Evolutionary conservation across 108 stramenopile genomes (phyloP).

Genomic region (Cyclotella atomus): DNA sequence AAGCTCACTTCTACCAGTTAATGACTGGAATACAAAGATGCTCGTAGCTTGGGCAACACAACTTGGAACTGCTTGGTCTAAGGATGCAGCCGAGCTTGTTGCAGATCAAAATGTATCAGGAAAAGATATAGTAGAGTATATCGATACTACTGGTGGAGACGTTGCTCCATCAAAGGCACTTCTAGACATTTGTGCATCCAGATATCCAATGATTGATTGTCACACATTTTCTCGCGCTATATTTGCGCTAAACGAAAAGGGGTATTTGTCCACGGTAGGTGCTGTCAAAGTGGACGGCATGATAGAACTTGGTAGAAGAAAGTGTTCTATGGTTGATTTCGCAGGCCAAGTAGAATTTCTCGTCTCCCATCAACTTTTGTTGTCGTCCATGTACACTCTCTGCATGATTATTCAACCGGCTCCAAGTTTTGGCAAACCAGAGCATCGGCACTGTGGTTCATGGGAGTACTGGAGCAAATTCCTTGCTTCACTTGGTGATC

Average conservation of each 20-base stretch:
- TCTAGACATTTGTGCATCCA: not conserved
- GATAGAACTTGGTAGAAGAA: constrained; percentile 10
- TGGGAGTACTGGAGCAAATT: constrained; percentile 26
- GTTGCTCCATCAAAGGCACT: not conserved
- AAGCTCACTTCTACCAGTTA: constrained; percentile 9
- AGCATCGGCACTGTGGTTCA: constrained; percentile 19
- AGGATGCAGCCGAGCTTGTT: constrained; percentile 4
- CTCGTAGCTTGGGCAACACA: constrained; percentile 15
- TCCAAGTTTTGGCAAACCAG: constrained; percentile 7
- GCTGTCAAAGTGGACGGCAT: constrained; percentile 17
- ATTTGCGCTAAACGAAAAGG: constrained; percentile 10
- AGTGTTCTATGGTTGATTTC: constrained; percentile 17
- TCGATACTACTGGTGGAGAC: not conserved
- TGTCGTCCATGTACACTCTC: constrained; percentile 17
- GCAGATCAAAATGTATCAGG: constrained; percentile 5
- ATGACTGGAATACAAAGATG: constrained; percentile 12
- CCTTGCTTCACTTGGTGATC: constrained; percentile 18
- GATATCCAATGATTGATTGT: constrained; percentile 11
- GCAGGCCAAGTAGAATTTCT: constrained; percentile 24
- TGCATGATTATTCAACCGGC: constrained; percentile 31
- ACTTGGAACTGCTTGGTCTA: constrained; percentile 17
- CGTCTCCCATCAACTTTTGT: constrained; percentile 21
- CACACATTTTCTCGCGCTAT: constrained; percentile 5
- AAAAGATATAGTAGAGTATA: constrained; percentile 2
- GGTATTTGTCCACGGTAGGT: constrained; percentile 21